A percentile compares a stretch with the other conserved stretches of the same genome.
Evolutionary conservation across 2,329 filamentous ascomycete genomes (phyloP).

Genomic region (Fusarium camptoceras): DNA sequence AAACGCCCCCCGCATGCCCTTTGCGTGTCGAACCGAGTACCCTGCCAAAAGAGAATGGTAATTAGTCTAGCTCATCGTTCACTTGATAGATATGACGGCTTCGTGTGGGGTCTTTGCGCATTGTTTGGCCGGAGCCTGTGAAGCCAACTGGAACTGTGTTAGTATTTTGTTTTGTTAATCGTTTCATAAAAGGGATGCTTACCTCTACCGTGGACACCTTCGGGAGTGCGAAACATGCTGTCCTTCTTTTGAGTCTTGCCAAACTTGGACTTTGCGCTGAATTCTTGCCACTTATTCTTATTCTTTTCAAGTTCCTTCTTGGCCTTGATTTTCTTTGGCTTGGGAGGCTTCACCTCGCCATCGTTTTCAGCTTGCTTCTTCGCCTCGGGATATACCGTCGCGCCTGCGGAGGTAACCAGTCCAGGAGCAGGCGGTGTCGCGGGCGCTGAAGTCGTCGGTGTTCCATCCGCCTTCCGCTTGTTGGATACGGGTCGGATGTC

Average conservation of each 20-base stretch:
- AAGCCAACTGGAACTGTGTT: constrained; percentile 80
- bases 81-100: constrained; percentile 87
- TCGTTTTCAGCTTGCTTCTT: constrained; percentile 71
- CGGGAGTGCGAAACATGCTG: constrained; percentile 96
- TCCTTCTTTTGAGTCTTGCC: constrained; percentile 81
- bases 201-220: constrained; percentile 89
- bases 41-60: constrained; percentile 45
- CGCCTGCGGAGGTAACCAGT: constrained; percentile 66
- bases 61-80: constrained; percentile 78
- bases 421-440: constrained; percentile 52
- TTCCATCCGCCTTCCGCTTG: constrained; percentile 89
- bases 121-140: constrained; percentile 92
- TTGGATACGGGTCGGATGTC: constrained; percentile 85
- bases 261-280: constrained; percentile 80
- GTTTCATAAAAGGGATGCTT: constrained; percentile 42
- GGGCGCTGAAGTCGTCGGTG: constrained; percentile 62
- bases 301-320: constrained; percentile 90
- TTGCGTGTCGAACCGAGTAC: constrained; percentile 33
- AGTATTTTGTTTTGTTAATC: constrained; percentile 21
- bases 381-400: constrained; percentile 70
- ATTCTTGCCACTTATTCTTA: constrained; percentile 96
- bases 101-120: constrained; percentile 90
- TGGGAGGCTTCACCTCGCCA: constrained; percentile 76
- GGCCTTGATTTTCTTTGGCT: constrained; percentile 90
- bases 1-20: constrained; percentile 43